Conservation (phyloP, 306 rosid species). For the Styphnolobium japonicum region DNA sequence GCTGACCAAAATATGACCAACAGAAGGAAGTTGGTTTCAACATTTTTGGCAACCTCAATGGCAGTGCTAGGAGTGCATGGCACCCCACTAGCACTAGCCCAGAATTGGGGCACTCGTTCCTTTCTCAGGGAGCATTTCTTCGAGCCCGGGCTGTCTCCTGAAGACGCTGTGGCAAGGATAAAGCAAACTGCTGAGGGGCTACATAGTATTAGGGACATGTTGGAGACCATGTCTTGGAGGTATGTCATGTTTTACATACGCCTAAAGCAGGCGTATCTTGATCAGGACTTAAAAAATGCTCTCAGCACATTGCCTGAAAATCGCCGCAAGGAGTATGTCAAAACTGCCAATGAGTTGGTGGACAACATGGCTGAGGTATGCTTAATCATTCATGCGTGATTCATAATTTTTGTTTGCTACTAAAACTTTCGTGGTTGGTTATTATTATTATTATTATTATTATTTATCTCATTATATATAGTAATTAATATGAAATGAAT, state of each 20-base stretch:
- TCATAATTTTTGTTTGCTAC: not conserved
- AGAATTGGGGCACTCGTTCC: conserved; percentile 81
- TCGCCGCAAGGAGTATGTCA: conserved; percentile 56
- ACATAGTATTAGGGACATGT: conserved; percentile 72
- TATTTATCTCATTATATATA: not conserved
- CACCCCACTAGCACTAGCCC: conserved; percentile 48
- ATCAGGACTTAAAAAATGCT: conserved; percentile 77
- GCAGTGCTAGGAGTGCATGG: conserved; percentile 24
- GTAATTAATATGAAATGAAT: not conserved
- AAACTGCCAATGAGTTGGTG: conserved; percentile 78
- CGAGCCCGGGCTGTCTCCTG: conserved; percentile 73
- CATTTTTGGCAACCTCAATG: conserved; percentile 45
- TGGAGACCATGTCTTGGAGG: conserved; percentile 92
- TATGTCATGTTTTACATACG: conserved; percentile 80
- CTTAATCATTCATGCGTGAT: not conserved
- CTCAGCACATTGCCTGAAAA: conserved; percentile 52
- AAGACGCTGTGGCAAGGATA: conserved; percentile 77
- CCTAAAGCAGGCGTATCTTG: conserved; percentile 68
- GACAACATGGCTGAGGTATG: conserved; percentile 78
- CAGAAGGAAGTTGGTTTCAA: conserved; percentile 54
- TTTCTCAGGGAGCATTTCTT: conserved; percentile 64
- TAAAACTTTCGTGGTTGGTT: not conserved
- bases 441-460: not conserved
- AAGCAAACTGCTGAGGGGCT: conserved; percentile 89
- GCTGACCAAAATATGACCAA: conserved; percentile 21